Evolutionary conservation across 305 asterid species (phyloP), one percentile per base, ranked within the genome.

Genomic region (Fraxinus platypoda): DNA sequence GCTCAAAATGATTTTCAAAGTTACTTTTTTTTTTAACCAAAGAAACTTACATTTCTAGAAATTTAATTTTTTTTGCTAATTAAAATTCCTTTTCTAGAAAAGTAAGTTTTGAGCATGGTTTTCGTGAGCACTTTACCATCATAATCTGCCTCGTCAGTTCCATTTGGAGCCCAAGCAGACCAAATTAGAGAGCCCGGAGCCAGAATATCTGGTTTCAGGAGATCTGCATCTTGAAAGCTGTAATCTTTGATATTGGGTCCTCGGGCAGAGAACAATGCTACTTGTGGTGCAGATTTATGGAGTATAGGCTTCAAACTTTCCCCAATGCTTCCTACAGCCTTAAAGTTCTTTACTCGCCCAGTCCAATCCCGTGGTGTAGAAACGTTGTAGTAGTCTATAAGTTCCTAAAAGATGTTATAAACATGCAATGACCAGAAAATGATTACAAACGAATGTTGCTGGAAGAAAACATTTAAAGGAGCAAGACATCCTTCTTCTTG

Each of bases 111-210:
- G 31, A 77, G 64, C 64, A 77, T 28, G 80, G 80, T 52, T 1
- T 7, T 15, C 35, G 8, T 35, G 80, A 81, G 80, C 15, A 79
- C 68, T 82, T 84, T 91, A 94, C 99, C 99, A n/a, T 90, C 70
- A 81, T 91, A 94, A 86, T 97, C 92, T 43, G 98, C 90, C 89
- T 97, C 98, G 35, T 97, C 98, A 19, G 99, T 97, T 81, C 99
- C 99, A 68, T 94, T 93, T 43, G 92, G 97, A 80, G 98, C 85
- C 99, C 99, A 97, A 77, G 99, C 98, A 80, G 99, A 95, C 99
- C 99, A 97, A 74, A 97, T 97, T 9, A 97, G 92, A 84, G 95
- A 92, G 77, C 99, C 99, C 0, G 99, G 99, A 79, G 99, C 99
- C 64, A 97, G 91, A 84, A 97, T 97, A 85, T 97, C 99, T 1